Conservation (phyloP, 306 rosid genomes). For the Rosa chinensis region DNA sequence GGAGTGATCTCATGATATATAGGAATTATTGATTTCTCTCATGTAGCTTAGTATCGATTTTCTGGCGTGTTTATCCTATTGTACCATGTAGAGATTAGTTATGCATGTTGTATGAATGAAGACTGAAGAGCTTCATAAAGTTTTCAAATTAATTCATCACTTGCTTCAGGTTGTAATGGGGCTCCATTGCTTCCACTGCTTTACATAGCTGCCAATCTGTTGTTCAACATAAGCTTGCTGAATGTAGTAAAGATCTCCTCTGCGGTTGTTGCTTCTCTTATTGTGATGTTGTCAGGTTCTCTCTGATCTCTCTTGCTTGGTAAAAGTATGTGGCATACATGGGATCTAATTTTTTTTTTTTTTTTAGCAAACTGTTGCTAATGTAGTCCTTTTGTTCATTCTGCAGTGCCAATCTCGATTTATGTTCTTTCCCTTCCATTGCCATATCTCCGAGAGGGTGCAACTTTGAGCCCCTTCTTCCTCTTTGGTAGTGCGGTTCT, state of each 20-base stretch:
- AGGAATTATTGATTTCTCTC: neutral
- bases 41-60: neutral
- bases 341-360: neutral
- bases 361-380: slow-evolving; percentile 13
- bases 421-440: slow-evolving; percentile 73
- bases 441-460: slow-evolving; percentile 66
- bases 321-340: neutral
- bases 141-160: neutral
- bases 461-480: slow-evolving; percentile 74
- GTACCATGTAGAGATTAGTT: neutral
- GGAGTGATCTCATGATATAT: neutral
- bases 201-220: slow-evolving; percentile 61
- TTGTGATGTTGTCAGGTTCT: slow-evolving; percentile 78
- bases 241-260: slow-evolving; percentile 71
- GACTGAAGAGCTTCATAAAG: neutral
- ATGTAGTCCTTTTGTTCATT: slow-evolving; percentile 20
- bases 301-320: slow-evolving; percentile 13
- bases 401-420: slow-evolving; percentile 83
- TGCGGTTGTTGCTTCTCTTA: slow-evolving; percentile 75
- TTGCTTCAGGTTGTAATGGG: slow-evolving; percentile 67
- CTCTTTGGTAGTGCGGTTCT: slow-evolving; percentile 72
- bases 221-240: slow-evolving; percentile 76
- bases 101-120: neutral
- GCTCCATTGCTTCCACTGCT: slow-evolving; percentile 90
- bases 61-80: neutral